Evolutionary conservation across 2,329 filamentous ascomycete genomes (phyloP), one percentile per base, ranked within the genome.

Genomic region (Diaporthe nobilis): DNA sequence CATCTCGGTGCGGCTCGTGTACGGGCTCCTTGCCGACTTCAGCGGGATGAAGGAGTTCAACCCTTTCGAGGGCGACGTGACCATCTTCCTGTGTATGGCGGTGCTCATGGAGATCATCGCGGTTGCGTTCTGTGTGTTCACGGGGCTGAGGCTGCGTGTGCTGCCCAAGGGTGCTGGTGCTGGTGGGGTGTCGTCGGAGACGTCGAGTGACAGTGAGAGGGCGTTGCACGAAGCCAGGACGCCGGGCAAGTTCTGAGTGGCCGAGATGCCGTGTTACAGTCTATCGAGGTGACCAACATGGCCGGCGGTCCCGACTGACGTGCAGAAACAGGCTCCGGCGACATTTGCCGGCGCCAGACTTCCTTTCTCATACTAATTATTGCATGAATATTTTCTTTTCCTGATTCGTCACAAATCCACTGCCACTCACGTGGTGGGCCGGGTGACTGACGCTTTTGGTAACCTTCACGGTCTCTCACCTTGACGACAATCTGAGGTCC

Each of bases 81-180:
- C 82, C 37, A 75, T 80, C 42, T 82, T 81, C 49, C 77, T 83
- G 47, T 80, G 80, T 73, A 82, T 83, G 82, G 65, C 61, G 58
- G 81, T 82, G 37, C 74, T 82, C 68, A 79, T 81, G 74, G 81
- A 83, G 73, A 81, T 82, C 25, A 60, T 79, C 53, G 79, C 78
- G 57, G 79, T 81, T 72, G 76, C 44, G 3, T 67, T 82, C n/a
- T 76, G 73, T 31, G 76, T 82, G 72, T 75, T 44, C 12, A 70
- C 72, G 7, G 77, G 77, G 9, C 31, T 77, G 39, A 73, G 53
- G 57, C 75, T 77, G 31, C 49, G 70, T 25, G 39, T 20, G 37
- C 8, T 49, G 57, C 39, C 60, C n/a, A 47, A 78, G 76, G 82
- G 73, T 81, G 82, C 77, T 47, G 60, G 58, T 42, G 58, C 37